These are phyloP conservation scores for Tirmania nivea DNA, from an alignment of 495 filamentous ascomycete species.

Conservation along the genomic window DNA sequence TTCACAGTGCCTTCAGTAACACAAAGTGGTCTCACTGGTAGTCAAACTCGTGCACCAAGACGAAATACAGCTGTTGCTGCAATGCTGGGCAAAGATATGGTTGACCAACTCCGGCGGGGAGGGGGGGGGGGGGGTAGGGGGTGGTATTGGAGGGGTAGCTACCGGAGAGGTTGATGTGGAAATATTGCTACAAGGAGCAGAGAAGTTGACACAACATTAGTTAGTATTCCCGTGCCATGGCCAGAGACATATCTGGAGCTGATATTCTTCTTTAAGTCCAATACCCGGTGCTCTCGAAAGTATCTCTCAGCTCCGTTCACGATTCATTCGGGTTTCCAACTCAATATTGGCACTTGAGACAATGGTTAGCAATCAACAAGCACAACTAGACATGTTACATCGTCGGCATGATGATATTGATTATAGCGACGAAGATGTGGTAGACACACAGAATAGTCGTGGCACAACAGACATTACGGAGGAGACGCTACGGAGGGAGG, in stretches of 20 bases:
- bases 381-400: constrained; percentile 54
- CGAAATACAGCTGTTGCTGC: constrained; percentile 74
- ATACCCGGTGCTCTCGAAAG: constrained; percentile 63
- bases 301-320: constrained; percentile 47
- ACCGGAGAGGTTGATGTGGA: constrained; percentile 67
- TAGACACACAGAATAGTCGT: constrained; percentile 15
- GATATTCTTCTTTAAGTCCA: constrained; percentile 29
- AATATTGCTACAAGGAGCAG: constrained; percentile 62
- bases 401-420: constrained; percentile 24
- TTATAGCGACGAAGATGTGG: constrained; percentile 19
- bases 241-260: not conserved
- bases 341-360: constrained; percentile 62
- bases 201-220: constrained; percentile 80
- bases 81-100: constrained; percentile 69
- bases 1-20: constrained; percentile 59
- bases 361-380: constrained; percentile 54
- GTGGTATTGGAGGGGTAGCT: constrained; percentile 23
- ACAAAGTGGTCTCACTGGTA: constrained; percentile 26
- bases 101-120: constrained; percentile 48
- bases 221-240: constrained; percentile 22
- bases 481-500: constrained; percentile 51
- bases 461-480: constrained; percentile 35
- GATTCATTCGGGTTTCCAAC: constrained; percentile 46
- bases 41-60: constrained; percentile 36
- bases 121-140: constrained; percentile 24